Base-by-base conservation (phyloP, 2,329 filamentous ascomycete species). In the Ophiostoma perfectum region DNA sequence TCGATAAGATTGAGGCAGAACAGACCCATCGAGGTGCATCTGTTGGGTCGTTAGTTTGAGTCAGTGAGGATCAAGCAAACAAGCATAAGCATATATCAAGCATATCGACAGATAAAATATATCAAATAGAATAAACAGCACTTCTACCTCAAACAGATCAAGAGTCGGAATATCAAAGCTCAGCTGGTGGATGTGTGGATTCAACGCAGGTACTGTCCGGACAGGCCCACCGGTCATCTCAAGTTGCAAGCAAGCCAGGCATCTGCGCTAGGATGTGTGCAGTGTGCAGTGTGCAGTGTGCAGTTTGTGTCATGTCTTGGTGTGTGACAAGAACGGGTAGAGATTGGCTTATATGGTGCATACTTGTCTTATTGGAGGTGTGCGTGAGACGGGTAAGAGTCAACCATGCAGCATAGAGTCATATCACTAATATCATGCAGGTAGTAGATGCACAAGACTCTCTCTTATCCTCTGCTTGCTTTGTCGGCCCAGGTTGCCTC, bases 11-110 rank as follows among this genome's bases (percentile, higher is more conserved):
- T 55, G 18, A 8, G 49, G 49, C 18, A 9, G 12, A 47, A 4
- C 5, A 42, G 60, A 47, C 63, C 58, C 58, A n/a, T 63, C 36
- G 36, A 16, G 11, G 63, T 47, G 63, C 63, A 42, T 64, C 41
- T 64, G 41, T 64, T 64, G 63, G 62, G 62, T 45, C 62, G 8
- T 27, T 27, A 2, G 27, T 27, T 2, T 27, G 52, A 60, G 41
- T 5, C 8, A 63, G 27, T 27, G 12, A 64, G 39, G 11, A 38
- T 16, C 18, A 47, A 47, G n/a, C 18, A 47, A 44, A 38, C 42
- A 64, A n/a, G 27, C 27, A 27, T 27, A 27, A 27, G 27, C 27
- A 27, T 27, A 27, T 27, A 27, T 27, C 27, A 27, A 27, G 27
- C 27, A 27, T 27, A 2, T 27, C 27, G 27, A n/a, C 41, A 42